phyloP scores from a whole-genome alignment of 257 asterid genomes.

The Petunia secreta region DNA sequence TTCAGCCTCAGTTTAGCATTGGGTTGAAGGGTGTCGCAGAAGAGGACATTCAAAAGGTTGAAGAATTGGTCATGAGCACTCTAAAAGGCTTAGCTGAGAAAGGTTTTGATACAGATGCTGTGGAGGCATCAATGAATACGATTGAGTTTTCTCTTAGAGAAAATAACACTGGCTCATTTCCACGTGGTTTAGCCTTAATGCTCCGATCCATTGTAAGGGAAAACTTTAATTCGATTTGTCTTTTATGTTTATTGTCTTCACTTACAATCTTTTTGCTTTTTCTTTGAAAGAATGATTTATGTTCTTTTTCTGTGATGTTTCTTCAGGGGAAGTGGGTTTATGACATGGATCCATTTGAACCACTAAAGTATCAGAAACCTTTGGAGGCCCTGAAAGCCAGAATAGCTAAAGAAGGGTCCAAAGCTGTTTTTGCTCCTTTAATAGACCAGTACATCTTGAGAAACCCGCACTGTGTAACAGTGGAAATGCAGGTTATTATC shows the following conservation, averaged over 20 bases:
- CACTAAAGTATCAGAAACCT: constrained; percentile 88
- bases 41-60: constrained; percentile 75
- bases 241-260: constrained; percentile 25
- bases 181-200: constrained; percentile 98
- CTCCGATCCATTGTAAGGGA: constrained; percentile 83
- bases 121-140: constrained; percentile 98
- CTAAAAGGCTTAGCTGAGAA: constrained; percentile 73
- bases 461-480: constrained; percentile 81
- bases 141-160: constrained; percentile 98
- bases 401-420: constrained; percentile 91
- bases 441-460: constrained; percentile 76
- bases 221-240: constrained; percentile 26
- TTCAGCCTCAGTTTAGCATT: constrained; percentile 95
- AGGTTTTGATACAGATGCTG: constrained; percentile 92
- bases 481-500: constrained; percentile 90
- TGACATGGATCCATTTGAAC: constrained; percentile 95
- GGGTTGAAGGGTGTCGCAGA: constrained; percentile 95
- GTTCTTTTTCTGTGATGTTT: constrained; percentile 32
- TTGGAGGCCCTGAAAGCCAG: constrained; percentile 81
- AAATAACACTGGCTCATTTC: constrained; percentile 98
- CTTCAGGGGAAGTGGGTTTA: constrained; percentile 94
- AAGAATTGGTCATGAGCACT: constrained; percentile 67
- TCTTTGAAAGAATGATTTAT: constrained; percentile 22
- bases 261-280: constrained; percentile 7
- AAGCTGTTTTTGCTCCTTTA: constrained; percentile 91